phyloP scores from a whole-genome alignment of 2,329 filamentous ascomycete genomes.

The Apiospora marii region DNA sequence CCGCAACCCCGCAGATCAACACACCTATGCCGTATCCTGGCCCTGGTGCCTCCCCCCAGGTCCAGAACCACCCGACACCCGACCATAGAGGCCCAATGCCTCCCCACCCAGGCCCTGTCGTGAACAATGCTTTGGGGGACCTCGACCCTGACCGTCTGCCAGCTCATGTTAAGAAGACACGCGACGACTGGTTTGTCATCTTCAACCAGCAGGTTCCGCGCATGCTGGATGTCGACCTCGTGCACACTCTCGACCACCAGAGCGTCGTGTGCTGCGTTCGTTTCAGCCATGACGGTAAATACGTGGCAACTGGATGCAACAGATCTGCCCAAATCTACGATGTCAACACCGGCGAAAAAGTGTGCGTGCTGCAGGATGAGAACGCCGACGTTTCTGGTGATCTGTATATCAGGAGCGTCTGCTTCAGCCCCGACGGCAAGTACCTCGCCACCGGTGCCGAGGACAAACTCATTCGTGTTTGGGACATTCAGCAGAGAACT shows the following conservation, averaged over 20 bases:
- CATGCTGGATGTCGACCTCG: constrained; percentile 89
- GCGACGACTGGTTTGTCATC: constrained; percentile 93
- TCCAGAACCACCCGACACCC: constrained; percentile 80
- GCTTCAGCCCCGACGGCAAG: constrained; percentile 95
- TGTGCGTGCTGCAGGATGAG: constrained; percentile 90
- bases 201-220: constrained; percentile 94
- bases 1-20: constrained; percentile 91
- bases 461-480: constrained; percentile 96
- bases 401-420: constrained; percentile 96
- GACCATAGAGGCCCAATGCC: constrained; percentile 65
- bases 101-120: constrained; percentile 54
- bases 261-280: constrained; percentile 98
- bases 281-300: constrained; percentile 95
- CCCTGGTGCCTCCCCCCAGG: constrained; percentile 82
- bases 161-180: constrained; percentile 86
- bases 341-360: constrained; percentile 83
- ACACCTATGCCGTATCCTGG: constrained; percentile 87
- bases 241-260: constrained; percentile 91
- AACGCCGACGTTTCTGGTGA: constrained; percentile 87
- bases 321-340: constrained; percentile 99
- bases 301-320: constrained; percentile 96
- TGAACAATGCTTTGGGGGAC: constrained; percentile 77
- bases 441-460: constrained; percentile 96
- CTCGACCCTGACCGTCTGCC: constrained; percentile 87
- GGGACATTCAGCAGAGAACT: constrained; percentile 85